Conservation (phyloP, 805 yeast genomes). For the Metschnikowia dekortorum region DNA sequence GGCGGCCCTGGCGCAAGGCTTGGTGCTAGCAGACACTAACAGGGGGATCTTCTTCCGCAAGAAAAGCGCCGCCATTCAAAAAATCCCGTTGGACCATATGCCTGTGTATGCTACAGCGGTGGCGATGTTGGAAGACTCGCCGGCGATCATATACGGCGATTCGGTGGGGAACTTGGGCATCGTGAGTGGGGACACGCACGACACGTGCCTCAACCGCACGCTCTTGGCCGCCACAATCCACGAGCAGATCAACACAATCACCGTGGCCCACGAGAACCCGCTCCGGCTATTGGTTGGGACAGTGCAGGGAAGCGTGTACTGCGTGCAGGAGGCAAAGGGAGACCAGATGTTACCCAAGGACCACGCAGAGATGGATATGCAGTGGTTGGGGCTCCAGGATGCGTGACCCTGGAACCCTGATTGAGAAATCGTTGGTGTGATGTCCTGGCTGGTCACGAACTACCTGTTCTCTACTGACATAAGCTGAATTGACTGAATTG, state of each 20-base stretch:
- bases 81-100: neutral
- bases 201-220: neutral
- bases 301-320: slow-evolving; percentile 10
- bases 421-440: no score
- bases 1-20: slow-evolving; percentile 3
- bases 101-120: slow-evolving; percentile 16
- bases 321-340: slow-evolving; percentile 2
- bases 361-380: neutral
- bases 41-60: slow-evolving; percentile 6
- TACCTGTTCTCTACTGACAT: no score
- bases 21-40: slow-evolving; percentile 8
- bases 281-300: slow-evolving; percentile 11
- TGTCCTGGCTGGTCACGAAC: no score
- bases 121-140: slow-evolving; percentile 4
- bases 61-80: slow-evolving; percentile 1
- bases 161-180: slow-evolving; percentile 24
- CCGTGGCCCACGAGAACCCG: slow-evolving; percentile 8
- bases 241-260: slow-evolving; percentile 26
- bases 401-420: no score
- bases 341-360: neutral
- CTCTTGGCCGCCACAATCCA: slow-evolving; percentile 21
- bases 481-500: no score
- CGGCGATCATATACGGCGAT: slow-evolving; percentile 21
- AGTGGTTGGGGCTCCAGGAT: neutral
- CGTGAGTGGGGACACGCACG: neutral